Percentiles rank a stretch among this genome's conserved stretches.
Conservation (phyloP, 2,329 filamentous ascomycete species). For the Fusarium sp. region DNA sequence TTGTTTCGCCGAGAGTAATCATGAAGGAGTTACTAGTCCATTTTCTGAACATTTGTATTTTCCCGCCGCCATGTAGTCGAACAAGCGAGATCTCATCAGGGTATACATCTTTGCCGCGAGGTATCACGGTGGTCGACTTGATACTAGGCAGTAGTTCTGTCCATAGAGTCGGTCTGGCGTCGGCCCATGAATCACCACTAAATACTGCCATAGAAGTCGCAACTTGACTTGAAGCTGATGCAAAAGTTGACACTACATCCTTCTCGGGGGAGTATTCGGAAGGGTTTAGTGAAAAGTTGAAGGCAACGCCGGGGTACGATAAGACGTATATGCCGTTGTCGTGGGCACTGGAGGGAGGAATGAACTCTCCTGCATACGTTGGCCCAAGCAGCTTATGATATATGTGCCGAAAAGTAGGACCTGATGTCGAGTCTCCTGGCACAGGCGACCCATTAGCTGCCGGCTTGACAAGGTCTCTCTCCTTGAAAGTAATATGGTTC, state of each 20-base stretch:
- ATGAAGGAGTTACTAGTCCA: constrained; percentile 73
- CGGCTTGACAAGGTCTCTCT: constrained; percentile 80
- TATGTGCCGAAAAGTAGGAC: constrained; percentile 86
- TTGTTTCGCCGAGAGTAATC: constrained; percentile 85
- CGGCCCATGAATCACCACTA: constrained; percentile 88
- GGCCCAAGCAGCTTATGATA: constrained; percentile 95
- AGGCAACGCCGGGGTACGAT: constrained; percentile 94
- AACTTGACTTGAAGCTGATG: constrained; percentile 78
- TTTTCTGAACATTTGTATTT: constrained; percentile 80
- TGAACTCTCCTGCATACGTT: constrained; percentile 93
- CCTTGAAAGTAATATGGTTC: constrained; percentile 82
- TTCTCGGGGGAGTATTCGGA: constrained; percentile 78
- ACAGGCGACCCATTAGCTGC: constrained; percentile 51
- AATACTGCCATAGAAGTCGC: constrained; percentile 93
- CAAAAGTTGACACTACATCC: constrained; percentile 88
- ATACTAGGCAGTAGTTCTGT: constrained; percentile 78
- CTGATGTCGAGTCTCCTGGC: constrained; percentile 54
- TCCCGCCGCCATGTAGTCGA: constrained; percentile 80
- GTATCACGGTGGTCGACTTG: constrained; percentile 74
- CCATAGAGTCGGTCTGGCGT: constrained; percentile 81
- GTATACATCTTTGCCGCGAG: constrained; percentile 79
- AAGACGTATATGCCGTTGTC: constrained; percentile 83
- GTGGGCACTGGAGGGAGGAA: constrained; percentile 68
- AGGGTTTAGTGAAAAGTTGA: constrained; percentile 83
- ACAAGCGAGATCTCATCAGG: constrained; percentile 90